Base-by-base conservation (phyloP, 2,329 filamentous ascomycete genomes). In the Verruconis gallopava region DNA sequence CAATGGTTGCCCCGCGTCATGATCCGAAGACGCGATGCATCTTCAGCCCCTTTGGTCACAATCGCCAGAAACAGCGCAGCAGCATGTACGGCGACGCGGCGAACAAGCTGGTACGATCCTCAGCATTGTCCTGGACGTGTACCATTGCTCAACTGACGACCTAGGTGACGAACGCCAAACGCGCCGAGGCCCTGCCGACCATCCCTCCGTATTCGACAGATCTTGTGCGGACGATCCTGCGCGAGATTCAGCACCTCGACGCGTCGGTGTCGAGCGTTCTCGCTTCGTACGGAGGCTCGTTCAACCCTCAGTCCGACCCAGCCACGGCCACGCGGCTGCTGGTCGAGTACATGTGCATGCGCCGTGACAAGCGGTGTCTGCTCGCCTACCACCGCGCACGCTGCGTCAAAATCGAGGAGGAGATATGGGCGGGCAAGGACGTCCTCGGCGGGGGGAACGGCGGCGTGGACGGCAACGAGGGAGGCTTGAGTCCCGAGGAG, bases 131-230 rank as follows among this genome's bases (percentile, higher is more conserved):
- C 37, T 34, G 3, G 40, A 15, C 38, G 12, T 4, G 14, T 33
- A 19, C 17, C 37, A 38, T 30, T 36, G 13, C 35, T 40, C 30
- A 5, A 11, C 22, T 42, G 28, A 44, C n/a, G 30, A 30, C 37
- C 33, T 49, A 94, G 85, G 88, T 93, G 52, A 82, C 89, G 68
- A 84, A 96, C 69, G 91, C 91, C 59, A 96, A 96, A 71, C 78
- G 91, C 57, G 93, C 84, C 14, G 85, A 91, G 62, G 81, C 84
- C 49, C 75, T 98, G 43, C 67, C 79, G 21, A 78, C 93, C 58
- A 74, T 98, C 2, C 91, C 91, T 1, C 80, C 86, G 3, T 96
- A 96, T 59, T 86, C 93, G 62, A 81, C 86, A 20, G 91, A 96
- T 56, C 73, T 93, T 35, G 85, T 96, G 42, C 86, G 88, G 44